Evolutionary conservation across 371 early-diverging fungal species (phyloP).

Genomic region (Batkoa obscura): DNA sequence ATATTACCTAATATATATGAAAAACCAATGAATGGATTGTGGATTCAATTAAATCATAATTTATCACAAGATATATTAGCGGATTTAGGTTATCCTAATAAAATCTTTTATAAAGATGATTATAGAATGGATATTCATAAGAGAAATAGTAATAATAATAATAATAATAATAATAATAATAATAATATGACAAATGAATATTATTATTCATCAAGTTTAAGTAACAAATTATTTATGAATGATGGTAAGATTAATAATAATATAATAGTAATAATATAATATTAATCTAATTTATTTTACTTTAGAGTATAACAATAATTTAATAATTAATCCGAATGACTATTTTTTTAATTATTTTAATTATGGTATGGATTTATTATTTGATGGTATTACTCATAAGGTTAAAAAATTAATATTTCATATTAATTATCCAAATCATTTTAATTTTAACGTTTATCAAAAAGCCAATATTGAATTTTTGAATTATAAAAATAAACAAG

Average conservation of each 20-base stretch:
- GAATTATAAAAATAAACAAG: no score
- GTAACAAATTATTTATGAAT: no score
- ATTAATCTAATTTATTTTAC: no score
- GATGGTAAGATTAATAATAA: no score
- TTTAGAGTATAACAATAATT: no score
- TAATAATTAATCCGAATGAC: constrained; percentile 19
- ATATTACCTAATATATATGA: not conserved
- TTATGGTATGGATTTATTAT: constrained; percentile 47
- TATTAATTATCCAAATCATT: constrained; percentile 52
- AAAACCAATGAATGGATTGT: not conserved
- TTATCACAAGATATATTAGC: constrained; percentile 47
- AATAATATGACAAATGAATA: no score
- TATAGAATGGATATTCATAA: constrained; percentile 56
- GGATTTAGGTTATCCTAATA: constrained; percentile 40
- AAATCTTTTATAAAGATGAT: constrained; percentile 41
- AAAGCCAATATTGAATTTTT: not conserved
- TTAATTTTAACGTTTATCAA: constrained; percentile 23
- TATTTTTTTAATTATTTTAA: constrained; percentile 53
- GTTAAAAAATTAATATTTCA: constrained; percentile 56
- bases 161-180: not conserved
- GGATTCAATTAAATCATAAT: constrained; percentile 21
- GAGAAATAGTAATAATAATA: constrained; percentile 9
- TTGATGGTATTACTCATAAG: constrained; percentile 42
- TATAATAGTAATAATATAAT: no score
- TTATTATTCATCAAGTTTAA: no score